These are phyloP conservation scores for Arachnopeziza araneosa DNA, from an alignment of 2,329 filamentous ascomycete species.

Conservation along the genomic window DNA sequence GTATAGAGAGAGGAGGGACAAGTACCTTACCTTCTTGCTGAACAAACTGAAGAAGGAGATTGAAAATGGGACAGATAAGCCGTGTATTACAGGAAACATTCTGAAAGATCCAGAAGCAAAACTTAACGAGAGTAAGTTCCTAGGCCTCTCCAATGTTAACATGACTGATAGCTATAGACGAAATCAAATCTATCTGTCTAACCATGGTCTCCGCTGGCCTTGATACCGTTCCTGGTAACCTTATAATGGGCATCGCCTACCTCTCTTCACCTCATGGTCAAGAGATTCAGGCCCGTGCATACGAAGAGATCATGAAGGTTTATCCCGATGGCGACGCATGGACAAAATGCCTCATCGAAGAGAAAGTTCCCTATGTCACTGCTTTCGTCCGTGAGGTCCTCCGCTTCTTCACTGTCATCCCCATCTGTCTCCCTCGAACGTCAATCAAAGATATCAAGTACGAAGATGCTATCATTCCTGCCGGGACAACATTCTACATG, in stretches of 20 bases:
- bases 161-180: constrained; percentile 46
- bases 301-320: constrained; percentile 62
- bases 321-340: constrained; percentile 74
- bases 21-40: constrained; percentile 56
- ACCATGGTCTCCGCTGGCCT: constrained; percentile 79
- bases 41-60: constrained; percentile 56
- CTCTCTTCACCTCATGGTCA: constrained; percentile 64
- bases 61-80: constrained; percentile 56
- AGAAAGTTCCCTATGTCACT: constrained; percentile 71
- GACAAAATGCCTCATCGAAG: constrained; percentile 65
- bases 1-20: constrained; percentile 63
- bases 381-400: constrained; percentile 74
- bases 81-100: constrained; percentile 66
- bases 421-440: constrained; percentile 68
- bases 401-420: constrained; percentile 74
- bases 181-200: constrained; percentile 74
- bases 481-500: constrained; percentile 78
- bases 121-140: constrained; percentile 53
- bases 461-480: constrained; percentile 61
- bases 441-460: constrained; percentile 69
- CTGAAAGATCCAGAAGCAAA: constrained; percentile 55
- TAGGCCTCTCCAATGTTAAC: background rate
- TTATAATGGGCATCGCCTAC: constrained; percentile 75
- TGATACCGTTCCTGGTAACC: constrained; percentile 73
- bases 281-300: constrained; percentile 63